A percentile compares a stretch with the other conserved stretches of the same genome.
Evolutionary conservation across 2,329 filamentous ascomycete species (phyloP).

Genomic region (Fusarium transvaalense): DNA sequence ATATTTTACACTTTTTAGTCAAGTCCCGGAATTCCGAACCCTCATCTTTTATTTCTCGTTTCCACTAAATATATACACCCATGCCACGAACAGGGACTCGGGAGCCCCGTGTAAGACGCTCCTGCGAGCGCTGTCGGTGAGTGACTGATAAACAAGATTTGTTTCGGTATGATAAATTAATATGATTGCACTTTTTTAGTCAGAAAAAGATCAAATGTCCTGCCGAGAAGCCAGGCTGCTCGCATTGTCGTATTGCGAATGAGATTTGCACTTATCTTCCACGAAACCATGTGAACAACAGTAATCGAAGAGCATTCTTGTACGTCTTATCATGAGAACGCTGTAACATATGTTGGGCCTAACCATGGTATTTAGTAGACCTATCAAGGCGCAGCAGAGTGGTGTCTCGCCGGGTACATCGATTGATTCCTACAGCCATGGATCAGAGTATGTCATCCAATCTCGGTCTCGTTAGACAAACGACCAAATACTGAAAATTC

Average conservation of each 20-base stretch:
- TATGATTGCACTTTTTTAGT: not conserved
- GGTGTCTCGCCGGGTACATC: not conserved
- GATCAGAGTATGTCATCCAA: not conserved
- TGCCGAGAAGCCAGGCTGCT: conserved; percentile 43
- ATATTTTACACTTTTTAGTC: not conserved
- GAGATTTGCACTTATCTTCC: conserved; percentile 42
- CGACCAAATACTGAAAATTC: not conserved
- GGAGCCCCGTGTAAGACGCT: conserved; percentile 40
- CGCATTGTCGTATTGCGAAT: conserved; percentile 37
- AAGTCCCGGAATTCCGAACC: conserved; percentile 22
- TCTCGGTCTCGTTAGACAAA: rapidly evolving
- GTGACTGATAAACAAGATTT: not conserved
- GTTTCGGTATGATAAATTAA: too few relatives aligned
- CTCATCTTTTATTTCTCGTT: not conserved
- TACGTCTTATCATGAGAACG: not conserved
- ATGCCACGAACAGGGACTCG: conserved; percentile 19
- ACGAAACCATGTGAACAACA: conserved; percentile 11
- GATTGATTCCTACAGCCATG: not conserved
- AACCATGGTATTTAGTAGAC: not conserved
- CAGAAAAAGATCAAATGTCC: conserved; percentile 47
- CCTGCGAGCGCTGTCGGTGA: conserved; percentile 44
- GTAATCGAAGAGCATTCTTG: not conserved
- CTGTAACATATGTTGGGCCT: rapidly evolving
- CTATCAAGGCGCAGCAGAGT: not conserved
- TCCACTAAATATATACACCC: not conserved